Evolutionary conservation across 805 yeast genomes (phyloP), one percentile per base, ranked within the genome.

Genomic region (Phaffomyces opuntiae): DNA sequence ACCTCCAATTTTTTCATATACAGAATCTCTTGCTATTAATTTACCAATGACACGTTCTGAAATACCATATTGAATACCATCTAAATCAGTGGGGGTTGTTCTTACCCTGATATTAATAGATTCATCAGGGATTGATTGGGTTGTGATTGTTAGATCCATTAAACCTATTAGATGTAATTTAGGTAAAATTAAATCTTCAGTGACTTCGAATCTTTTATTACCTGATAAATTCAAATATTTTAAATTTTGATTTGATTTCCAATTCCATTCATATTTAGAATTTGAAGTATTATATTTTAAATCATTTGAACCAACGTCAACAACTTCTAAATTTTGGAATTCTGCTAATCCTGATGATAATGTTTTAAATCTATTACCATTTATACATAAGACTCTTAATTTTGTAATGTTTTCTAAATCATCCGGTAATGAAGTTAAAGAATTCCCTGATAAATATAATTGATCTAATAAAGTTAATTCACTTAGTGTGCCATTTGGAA

Each of bases 191-290:
- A 90, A 77, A 49, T 83, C 86, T 11, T 80, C 85, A 58, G 82
- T 85, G 56, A 93, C 90, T 60, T 93, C 98, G 51, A 93, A 79
- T 51, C 96, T 75, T 60, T 85, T 84, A 61, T 93, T 93, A 35
- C 97, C 97, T 0, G 97, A 88, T 47, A 93, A 82, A 62, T 91
- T 93, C 60, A 93, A 74, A 56, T 84, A 89, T 53, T 73, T 79
- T 63, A 93, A 70, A 37, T 80, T 78, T 44, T 75, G 70, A 60
- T 93, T 93, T 70, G 81, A 81, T 55, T 84, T 81, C 99, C 99
- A 93, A 65, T 88, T 93, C 97, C 98, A 93, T 62, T 93, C 99
- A 60, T 87, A 91, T 14, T 93, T 95, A 76, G 89, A 87, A 63
- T 93, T 93, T 4, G 93, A 84, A 46, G 91, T 88, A 56, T 93